Conservation (phyloP, 1,284 basidiomycete genomes). For the Puccinia hordei region DNA sequence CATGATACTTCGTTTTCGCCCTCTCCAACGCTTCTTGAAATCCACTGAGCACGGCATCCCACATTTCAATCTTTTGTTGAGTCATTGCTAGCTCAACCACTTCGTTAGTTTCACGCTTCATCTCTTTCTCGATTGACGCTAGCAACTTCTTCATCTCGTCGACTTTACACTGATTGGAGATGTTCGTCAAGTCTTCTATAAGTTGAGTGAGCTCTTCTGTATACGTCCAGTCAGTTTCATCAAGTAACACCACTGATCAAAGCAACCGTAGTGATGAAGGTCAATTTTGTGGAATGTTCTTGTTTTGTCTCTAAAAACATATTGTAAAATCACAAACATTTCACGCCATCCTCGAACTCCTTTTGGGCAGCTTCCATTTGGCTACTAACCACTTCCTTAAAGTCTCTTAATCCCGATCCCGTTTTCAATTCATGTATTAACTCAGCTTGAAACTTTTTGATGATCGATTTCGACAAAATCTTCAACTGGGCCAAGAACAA, state of each 20-base stretch:
- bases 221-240: constrained; percentile 76
- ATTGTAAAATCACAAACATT: constrained; percentile 57
- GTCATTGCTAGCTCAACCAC: constrained; percentile 83
- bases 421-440: constrained; percentile 75
- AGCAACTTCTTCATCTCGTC: constrained; percentile 99
- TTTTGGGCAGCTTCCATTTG: constrained; percentile 69
- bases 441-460: constrained; percentile 75
- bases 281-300: background rate
- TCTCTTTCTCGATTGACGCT: constrained; percentile 82
- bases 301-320: background rate
- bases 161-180: constrained; percentile 84
- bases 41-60: constrained; percentile 78
- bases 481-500: constrained; percentile 95
- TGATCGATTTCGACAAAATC: constrained; percentile 82
- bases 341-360: constrained; percentile 70
- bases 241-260: constrained; percentile 64
- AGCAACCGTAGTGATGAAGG: background rate
- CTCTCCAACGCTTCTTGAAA: constrained; percentile 74
- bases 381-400: constrained; percentile 75
- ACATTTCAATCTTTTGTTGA: constrained; percentile 78
- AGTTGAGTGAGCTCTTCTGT: constrained; percentile 78
- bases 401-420: constrained; percentile 74
- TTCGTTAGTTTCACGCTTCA: constrained; percentile 85
- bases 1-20: constrained; percentile 75
- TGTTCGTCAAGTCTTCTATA: constrained; percentile 74